A percentile compares a stretch with the other conserved stretches of the same genome.
These are phyloP conservation scores for Linnemannia zychae DNA, from an alignment of 192 early-diverging fungal species.

Conservation along the genomic window DNA sequence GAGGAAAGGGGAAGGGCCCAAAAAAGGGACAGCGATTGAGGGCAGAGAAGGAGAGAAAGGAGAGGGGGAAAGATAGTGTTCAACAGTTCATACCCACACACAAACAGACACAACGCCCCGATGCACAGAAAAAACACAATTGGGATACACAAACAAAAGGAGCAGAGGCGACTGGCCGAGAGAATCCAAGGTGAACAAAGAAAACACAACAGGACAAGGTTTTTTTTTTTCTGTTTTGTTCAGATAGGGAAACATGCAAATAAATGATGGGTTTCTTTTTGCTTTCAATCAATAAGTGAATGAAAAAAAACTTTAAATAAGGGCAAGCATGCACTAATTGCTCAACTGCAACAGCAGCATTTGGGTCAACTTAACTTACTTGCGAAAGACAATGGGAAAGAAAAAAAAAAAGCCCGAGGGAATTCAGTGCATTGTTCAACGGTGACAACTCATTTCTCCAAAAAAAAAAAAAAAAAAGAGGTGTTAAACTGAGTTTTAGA, in stretches of 20 bases:
- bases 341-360: not conserved
- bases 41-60: too few relatives aligned
- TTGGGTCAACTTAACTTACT: not conserved
- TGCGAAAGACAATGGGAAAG: not conserved
- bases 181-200: not conserved
- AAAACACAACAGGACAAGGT: slow-evolving; percentile 5
- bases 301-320: not conserved
- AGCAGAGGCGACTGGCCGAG: not conserved
- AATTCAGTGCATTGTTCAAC: not conserved
- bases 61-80: too few relatives aligned
- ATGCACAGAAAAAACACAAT: slow-evolving; percentile 10
- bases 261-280: not conserved
- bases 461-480: not conserved
- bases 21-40: too few relatives aligned
- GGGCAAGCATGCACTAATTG: not conserved
- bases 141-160: slow-evolving; percentile 4
- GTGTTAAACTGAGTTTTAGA: not conserved
- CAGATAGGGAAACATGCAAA: not conserved
- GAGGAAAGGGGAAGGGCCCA: not conserved
- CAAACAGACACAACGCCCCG: not conserved
- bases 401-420: not conserved
- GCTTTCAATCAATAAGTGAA: not conserved
- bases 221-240: not conserved
- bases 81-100: too few relatives aligned
- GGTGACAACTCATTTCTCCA: too few relatives aligned